These are phyloP conservation scores for Shiraia bambusicola DNA, from an alignment of 2,329 filamentous ascomycete species.

Conservation along the genomic window DNA sequence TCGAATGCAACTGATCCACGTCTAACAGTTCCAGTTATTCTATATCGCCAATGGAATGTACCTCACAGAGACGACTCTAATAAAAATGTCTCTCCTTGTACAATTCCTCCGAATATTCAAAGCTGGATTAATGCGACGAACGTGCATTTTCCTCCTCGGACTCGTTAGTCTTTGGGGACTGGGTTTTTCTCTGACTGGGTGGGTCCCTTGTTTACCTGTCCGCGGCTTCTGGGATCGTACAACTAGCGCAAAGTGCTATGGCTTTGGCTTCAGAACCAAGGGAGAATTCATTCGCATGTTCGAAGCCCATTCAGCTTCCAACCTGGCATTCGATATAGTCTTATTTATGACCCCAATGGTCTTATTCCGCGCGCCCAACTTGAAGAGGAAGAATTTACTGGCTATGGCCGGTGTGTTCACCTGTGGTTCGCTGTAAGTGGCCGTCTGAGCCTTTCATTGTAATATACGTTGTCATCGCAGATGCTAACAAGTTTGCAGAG, in stretches of 20 bases:
- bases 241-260: slow-evolving; percentile 29
- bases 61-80: slow-evolving; percentile 32
- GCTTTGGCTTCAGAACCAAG: slow-evolving; percentile 24
- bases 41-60: slow-evolving; percentile 35
- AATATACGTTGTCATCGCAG: background rate
- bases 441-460: background rate
- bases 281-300: slow-evolving; percentile 28
- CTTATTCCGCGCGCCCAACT: slow-evolving; percentile 28
- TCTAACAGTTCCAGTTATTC: slow-evolving; percentile 20
- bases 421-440: slow-evolving; percentile 36
- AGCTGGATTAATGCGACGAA: slow-evolving; percentile 29
- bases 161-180: slow-evolving; percentile 35
- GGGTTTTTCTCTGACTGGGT: slow-evolving; percentile 29
- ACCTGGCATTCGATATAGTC: slow-evolving; percentile 40
- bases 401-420: slow-evolving; percentile 35
- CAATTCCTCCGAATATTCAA: slow-evolving; percentile 44
- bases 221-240: slow-evolving; percentile 26
- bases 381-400: slow-evolving; percentile 31
- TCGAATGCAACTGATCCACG: background rate
- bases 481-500: slow-evolving; percentile 22
- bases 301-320: slow-evolving; percentile 30
- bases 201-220: slow-evolving; percentile 37
- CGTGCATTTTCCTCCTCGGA: slow-evolving; percentile 25
- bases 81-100: slow-evolving; percentile 40
- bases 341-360: slow-evolving; percentile 36